Evolutionary conservation across 495 filamentous ascomycete species (phyloP).

Genomic region (Umbilicaria muhlenbergii): DNA sequence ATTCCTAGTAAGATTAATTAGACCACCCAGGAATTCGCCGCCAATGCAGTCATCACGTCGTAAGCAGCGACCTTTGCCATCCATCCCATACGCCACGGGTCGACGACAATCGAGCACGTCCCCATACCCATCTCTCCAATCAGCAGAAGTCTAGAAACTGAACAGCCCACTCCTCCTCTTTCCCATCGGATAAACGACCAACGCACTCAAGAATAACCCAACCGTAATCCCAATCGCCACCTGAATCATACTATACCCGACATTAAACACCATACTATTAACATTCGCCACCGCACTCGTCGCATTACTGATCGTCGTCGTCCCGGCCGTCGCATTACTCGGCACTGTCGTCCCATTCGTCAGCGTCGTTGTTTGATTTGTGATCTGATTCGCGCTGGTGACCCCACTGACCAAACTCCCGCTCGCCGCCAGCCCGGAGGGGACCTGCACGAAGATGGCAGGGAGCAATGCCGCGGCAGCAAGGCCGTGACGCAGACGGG

Average conservation of each 20-base stretch:
- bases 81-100: too few species aligned
- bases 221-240: conserved; percentile 89
- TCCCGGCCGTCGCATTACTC: conserved; percentile 24
- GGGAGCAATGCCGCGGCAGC: conserved; percentile 82
- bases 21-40: too few species aligned
- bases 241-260: conserved; percentile 77
- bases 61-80: too few species aligned
- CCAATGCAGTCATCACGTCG: too few species aligned
- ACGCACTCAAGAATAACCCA: conserved; percentile 70
- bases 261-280: conserved; percentile 63
- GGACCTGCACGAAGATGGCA: conserved; percentile 90
- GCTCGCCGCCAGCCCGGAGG: conserved; percentile 71
- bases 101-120: too few species aligned
- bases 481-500: conserved; percentile 65
- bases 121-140: too few species aligned
- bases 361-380: conserved; percentile 9
- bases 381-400: conserved; percentile 67
- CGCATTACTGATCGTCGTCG: conserved; percentile 32
- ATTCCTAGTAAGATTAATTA: too few species aligned
- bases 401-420: conserved; percentile 77
- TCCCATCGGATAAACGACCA: conserved; percentile 82
- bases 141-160: conserved; percentile 41
- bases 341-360: conserved; percentile 14
- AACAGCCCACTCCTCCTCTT: conserved; percentile 84
- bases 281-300: conserved; percentile 25